Evolutionary conservation across 2,329 filamentous ascomycete species (phyloP), one percentile per base, ranked within the genome.

Genomic region (Colletotrichum endophyticum): DNA sequence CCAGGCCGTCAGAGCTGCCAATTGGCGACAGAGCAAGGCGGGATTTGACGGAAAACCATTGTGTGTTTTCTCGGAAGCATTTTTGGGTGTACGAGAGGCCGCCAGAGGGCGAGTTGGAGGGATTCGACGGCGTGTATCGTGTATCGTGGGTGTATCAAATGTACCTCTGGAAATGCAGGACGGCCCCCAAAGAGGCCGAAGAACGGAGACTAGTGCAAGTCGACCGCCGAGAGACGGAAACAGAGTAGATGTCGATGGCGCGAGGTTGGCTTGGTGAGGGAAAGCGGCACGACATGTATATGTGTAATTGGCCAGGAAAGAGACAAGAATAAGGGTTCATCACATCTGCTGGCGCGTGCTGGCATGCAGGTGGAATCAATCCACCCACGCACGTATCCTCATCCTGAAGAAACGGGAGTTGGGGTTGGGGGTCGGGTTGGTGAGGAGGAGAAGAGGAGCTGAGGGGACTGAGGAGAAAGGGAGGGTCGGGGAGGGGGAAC

Each of bases 361-460:
- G 70, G 73, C 63, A 64, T 75, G 73, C 73, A 75, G 70, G 73
- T 73, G 70, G 73, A 72, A 75, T 75, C 63, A 73, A 73, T 69
- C 70, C 70, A 76, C 70, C 59, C 70, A 73, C 73, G 64, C 73
- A 73, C 32, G 70, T 76, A 73, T 76, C 57, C 63, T 73, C 70
- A 67, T 32, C 44, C 57, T 73, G 73, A 76, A 73, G 70, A 76
- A 76, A 73, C 44, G 73, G 70, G 70, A 63, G 34, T 73, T 66
- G 56, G 71, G 34, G 36, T 30, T 59, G 71, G 70, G 62, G 30
- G 68, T 30, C 12, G 57, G 22, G 68, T 30, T 25, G 57, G 22
- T 57, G 56, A 70, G 56, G 30, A 44, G 22, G 66, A 30, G 53
- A 39, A 63, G 36, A 63, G 19, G 25, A 68, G 49, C 27, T 28